Percentiles rank a stretch among this genome's conserved stretches.
These are phyloP conservation scores for Vitis amurensis DNA, from an alignment of 164 flowering plant species.

Conservation along the genomic window DNA sequence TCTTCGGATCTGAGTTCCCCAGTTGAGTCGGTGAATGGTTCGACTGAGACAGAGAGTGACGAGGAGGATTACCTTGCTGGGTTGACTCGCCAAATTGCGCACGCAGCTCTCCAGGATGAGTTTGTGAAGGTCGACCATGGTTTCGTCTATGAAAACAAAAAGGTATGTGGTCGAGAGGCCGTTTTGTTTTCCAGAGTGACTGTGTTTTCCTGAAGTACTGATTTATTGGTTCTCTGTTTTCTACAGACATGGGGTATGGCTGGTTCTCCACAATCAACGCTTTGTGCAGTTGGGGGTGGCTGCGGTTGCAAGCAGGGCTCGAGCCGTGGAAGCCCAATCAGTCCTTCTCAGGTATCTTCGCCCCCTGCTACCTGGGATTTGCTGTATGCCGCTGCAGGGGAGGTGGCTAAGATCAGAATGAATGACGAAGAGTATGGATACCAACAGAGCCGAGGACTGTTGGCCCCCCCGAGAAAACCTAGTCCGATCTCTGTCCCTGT, in stretches of 20 bases:
- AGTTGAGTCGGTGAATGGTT: constrained; percentile 47
- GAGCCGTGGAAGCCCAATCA: constrained; percentile 53
- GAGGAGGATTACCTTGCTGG: constrained; percentile 51
- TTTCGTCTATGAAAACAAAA: constrained; percentile 21
- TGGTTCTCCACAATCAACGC: constrained; percentile 74
- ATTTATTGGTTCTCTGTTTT: background rate
- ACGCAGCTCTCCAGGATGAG: constrained; percentile 37
- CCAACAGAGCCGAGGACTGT: constrained; percentile 25
- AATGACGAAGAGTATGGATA: constrained; percentile 25
- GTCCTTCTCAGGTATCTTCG: constrained; percentile 33
- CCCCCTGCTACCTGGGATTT: constrained; percentile 61
- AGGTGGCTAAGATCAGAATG: constrained; percentile 53
- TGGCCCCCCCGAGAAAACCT: constrained; percentile 32
- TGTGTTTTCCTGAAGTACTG: background rate
- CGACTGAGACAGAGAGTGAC: constrained; percentile 58
- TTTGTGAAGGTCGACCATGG: background rate
- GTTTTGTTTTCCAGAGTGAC: background rate
- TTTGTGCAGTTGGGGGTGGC: constrained; percentile 42
- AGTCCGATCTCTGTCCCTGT: constrained; percentile 19
- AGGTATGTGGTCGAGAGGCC: constrained; percentile 23
- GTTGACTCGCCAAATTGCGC: constrained; percentile 42
- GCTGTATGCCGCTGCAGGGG: constrained; percentile 65
- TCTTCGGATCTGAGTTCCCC: constrained; percentile 48
- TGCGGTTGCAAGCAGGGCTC: constrained; percentile 41
- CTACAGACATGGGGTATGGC: constrained; percentile 37